Evolutionary conservation across 148 eudicot genomes (phyloP).

Genomic region (Cornus suecica): DNA sequence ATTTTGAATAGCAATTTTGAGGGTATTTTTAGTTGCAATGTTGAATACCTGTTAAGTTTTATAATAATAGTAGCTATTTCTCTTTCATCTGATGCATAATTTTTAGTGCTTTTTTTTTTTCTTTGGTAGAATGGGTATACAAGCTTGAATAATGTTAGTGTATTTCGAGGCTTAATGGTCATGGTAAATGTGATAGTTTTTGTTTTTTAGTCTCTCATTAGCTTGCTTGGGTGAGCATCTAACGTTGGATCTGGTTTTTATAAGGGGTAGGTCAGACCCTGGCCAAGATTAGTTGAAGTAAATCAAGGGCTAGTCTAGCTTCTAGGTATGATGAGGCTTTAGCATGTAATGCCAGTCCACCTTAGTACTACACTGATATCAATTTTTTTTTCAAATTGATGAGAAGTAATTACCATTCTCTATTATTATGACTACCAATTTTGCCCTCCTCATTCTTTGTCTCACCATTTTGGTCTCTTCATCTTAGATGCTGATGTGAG

Average conservation of each 20-base stretch:
- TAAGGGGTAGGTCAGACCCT: too few relatives aligned
- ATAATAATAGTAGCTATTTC: not conserved
- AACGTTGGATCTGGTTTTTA: too few relatives aligned
- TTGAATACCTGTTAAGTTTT: not conserved
- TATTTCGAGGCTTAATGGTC: not conserved
- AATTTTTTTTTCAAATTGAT: not conserved
- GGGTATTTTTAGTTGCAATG: not conserved
- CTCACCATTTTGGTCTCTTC: not conserved
- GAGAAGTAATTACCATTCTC: not conserved
- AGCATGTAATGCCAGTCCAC: not conserved
- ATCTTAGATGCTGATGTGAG: constrained; percentile 91
- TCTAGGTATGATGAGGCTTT: not conserved
- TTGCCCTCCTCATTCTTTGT: not conserved
- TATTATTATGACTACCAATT: not conserved
- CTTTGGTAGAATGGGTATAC: not conserved
- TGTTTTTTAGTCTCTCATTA: too few relatives aligned
- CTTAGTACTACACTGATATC: not conserved
- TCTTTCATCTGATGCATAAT: not conserved
- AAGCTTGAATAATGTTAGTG: not conserved
- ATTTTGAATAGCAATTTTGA: not conserved
- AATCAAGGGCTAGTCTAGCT: not conserved
- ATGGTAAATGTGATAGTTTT: not conserved
- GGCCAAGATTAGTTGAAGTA: too few relatives aligned
- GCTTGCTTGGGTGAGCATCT: not conserved
- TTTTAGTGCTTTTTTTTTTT: not conserved